Percentiles rank a stretch among this genome's conserved stretches.
These are phyloP conservation scores for Rhizoclosmatium sp. DNA, from an alignment of 192 early-diverging fungal species.

Conservation along the genomic window DNA sequence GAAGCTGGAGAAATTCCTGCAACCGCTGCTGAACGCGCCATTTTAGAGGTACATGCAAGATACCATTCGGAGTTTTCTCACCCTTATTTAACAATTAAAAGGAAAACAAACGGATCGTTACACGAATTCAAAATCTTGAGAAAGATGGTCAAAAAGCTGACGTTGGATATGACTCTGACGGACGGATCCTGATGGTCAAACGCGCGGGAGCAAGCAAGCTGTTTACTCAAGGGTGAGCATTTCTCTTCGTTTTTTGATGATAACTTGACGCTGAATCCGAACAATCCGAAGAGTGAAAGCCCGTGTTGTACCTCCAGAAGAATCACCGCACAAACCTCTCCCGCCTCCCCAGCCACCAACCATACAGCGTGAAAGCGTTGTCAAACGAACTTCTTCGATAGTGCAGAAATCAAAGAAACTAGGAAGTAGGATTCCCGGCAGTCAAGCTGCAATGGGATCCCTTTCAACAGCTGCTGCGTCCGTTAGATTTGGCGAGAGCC, in stretches of 20 bases:
- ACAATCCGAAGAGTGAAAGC: background rate
- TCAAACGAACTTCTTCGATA: too few species aligned
- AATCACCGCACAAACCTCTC: background rate
- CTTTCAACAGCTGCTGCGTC: too few species aligned
- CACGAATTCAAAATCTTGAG: constrained; percentile 41
- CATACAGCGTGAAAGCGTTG: too few species aligned
- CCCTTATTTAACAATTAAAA: background rate
- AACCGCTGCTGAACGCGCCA: constrained; percentile 47
- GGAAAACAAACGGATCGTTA: constrained; percentile 40
- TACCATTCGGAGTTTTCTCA: background rate
- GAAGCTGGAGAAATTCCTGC: constrained; percentile 28
- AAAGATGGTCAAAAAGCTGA: constrained; percentile 43
- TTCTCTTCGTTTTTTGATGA: background rate
- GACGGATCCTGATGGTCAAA: constrained; percentile 47
- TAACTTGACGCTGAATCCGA: background rate
- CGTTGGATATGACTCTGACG: constrained; percentile 47
- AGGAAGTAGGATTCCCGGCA: background rate
- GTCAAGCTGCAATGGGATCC: background rate
- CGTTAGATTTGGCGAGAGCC: background rate
- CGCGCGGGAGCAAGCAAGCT: constrained; percentile 21
- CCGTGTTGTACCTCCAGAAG: background rate
- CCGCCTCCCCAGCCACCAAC: background rate
- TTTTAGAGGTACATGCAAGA: constrained; percentile 45
- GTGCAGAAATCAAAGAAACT: background rate
- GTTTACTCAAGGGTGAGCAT: constrained; percentile 34